phyloP scores from a whole-genome alignment of 192 early-diverging fungal genomes.

The Umbelopsis sp. region DNA sequence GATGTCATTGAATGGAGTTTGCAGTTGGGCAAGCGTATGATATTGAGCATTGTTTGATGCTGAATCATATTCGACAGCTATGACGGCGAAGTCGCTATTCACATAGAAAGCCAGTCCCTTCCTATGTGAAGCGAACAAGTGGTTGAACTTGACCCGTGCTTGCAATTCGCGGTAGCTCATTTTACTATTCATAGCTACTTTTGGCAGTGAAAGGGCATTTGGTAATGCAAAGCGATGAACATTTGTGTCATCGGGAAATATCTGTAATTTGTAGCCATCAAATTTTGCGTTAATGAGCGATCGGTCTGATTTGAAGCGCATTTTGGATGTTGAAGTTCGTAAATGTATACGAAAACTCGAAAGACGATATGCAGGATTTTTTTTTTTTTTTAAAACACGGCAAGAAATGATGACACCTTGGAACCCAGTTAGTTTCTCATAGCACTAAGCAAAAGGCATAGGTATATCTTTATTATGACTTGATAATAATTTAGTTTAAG shows the following conservation, averaged over 20 bases:
- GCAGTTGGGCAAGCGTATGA: constrained; percentile 9
- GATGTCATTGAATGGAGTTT: constrained; percentile 15
- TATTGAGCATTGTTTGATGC: background rate
- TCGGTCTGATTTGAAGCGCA: constrained; percentile 43
- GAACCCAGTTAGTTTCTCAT: too few species aligned
- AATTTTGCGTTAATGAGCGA: constrained; percentile 61
- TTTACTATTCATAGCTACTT: constrained; percentile 40
- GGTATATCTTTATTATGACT: background rate
- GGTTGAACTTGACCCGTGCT: constrained; percentile 65
- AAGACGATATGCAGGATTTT: background rate
- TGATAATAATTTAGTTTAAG: background rate
- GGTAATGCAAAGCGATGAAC: constrained; percentile 31
- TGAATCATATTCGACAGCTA: constrained; percentile 36
- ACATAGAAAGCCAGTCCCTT: constrained; percentile 39
- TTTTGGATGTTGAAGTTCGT: constrained; percentile 1
- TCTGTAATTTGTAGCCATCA: constrained; percentile 72
- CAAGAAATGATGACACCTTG: background rate
- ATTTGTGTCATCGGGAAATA: constrained; percentile 45
- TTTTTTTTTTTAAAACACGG: background rate
- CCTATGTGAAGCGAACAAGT: constrained; percentile 42
- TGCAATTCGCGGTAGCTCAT: constrained; percentile 67
- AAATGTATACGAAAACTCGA: background rate
- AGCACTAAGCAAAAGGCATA: too few species aligned
- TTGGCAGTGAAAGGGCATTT: constrained; percentile 26
- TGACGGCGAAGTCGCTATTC: constrained; percentile 36